phyloP scores from a whole-genome alignment of 1,284 basidiomycete species.

The Austroboletus niveus region DNA sequence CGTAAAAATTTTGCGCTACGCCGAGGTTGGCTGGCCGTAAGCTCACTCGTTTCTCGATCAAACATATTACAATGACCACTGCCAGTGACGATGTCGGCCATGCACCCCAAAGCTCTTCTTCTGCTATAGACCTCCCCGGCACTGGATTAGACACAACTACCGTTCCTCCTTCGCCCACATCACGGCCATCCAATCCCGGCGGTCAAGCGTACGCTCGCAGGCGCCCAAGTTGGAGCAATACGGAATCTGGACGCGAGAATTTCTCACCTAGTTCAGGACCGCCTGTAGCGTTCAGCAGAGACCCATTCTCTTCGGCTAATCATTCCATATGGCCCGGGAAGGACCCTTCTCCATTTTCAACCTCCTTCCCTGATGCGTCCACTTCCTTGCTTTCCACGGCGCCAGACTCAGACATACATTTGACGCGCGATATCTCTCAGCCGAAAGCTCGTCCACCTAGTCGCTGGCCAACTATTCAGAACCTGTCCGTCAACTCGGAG shows the following conservation, averaged over 20 bases:
- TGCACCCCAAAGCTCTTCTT: constrained; percentile 39
- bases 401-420: constrained; percentile 43
- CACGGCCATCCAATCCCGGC: constrained; percentile 42
- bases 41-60: not conserved
- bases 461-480: constrained; percentile 13
- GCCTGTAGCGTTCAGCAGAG: constrained; percentile 35
- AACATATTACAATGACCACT: constrained; percentile 13
- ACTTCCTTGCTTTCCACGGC: constrained; percentile 50
- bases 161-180: constrained; percentile 46
- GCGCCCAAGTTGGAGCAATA: constrained; percentile 55
- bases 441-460: constrained; percentile 28
- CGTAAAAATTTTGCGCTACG: too few relatives aligned
- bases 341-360: constrained; percentile 32
- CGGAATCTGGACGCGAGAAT: constrained; percentile 41
- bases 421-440: constrained; percentile 45
- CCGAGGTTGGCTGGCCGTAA: too few relatives aligned
- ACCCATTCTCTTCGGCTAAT: constrained; percentile 45
- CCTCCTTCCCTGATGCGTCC: constrained; percentile 46
- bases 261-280: constrained; percentile 18
- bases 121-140: constrained; percentile 54
- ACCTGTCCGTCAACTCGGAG: constrained; percentile 40
- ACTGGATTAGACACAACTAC: constrained; percentile 44
- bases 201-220: constrained; percentile 42
- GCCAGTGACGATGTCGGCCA: constrained; percentile 3
- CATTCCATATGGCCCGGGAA: constrained; percentile 16